Percentiles rank a stretch among this genome's conserved stretches.
phyloP scores from a whole-genome alignment of 148 eudicot genomes.

The Rhododendron ovatum region DNA sequence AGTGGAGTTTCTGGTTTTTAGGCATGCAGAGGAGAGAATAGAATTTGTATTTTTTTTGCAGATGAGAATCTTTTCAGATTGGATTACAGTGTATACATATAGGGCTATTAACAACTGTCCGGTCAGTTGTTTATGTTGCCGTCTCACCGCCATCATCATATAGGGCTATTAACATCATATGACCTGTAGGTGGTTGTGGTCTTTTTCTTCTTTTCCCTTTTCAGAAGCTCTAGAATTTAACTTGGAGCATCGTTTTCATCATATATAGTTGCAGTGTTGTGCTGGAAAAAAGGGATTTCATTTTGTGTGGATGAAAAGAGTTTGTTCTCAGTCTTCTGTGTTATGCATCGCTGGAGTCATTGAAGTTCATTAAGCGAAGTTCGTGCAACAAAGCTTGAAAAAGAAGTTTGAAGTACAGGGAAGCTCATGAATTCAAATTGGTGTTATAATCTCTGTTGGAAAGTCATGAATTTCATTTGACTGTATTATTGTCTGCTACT shows the following conservation, averaged over 20 bases:
- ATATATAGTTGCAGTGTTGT: neutral
- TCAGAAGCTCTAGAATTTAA: neutral
- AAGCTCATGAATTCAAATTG: neutral
- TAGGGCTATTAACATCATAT: neutral
- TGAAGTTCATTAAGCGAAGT: neutral
- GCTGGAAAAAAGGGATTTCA: neutral
- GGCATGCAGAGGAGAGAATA: neutral
- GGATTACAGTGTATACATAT: neutral
- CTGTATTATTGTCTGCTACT: too few species aligned
- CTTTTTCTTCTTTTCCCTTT: neutral
- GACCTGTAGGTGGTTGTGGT: neutral
- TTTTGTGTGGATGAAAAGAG: neutral
- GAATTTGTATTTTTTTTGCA: neutral
- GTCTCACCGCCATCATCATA: neutral
- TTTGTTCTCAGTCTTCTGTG: neutral
- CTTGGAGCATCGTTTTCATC: neutral
- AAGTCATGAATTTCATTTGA: neutral
- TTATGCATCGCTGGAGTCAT: neutral
- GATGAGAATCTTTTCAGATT: neutral
- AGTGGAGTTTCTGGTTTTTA: slow-evolving; percentile 53
- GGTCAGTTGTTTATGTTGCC: neutral
- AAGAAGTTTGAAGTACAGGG: neutral
- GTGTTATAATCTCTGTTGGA: neutral
- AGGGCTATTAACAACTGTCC: neutral
- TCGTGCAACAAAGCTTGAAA: neutral